Evolutionary conservation across 176 grass and related monocot species (phyloP).

Genomic region (Miscanthus lutarioriparius): DNA sequence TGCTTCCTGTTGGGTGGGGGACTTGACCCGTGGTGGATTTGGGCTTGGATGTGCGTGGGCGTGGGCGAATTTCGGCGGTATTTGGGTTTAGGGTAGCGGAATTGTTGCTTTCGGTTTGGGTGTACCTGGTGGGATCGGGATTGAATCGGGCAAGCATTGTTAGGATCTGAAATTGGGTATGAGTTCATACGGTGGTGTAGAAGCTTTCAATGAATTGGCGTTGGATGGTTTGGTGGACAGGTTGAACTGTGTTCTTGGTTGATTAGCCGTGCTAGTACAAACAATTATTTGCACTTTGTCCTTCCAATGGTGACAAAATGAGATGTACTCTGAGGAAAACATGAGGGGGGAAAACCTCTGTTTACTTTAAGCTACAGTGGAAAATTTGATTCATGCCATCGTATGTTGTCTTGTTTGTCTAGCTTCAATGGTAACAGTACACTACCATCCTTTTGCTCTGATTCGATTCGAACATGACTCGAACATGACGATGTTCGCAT

Average conservation of each 20-base stretch:
- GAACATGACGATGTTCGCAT: neutral
- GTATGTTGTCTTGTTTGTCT: constrained; percentile 29
- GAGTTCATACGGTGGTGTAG: constrained; percentile 11
- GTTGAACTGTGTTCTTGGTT: constrained; percentile 24
- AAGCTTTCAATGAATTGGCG: constrained; percentile 15
- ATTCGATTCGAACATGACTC: neutral
- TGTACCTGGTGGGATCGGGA: constrained; percentile 19
- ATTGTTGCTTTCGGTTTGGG: constrained; percentile 18
- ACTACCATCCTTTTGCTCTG: neutral
- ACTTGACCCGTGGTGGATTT: constrained; percentile 26
- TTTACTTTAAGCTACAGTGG: constrained; percentile 25
- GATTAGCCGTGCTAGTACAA: constrained; percentile 21
- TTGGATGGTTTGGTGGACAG: constrained; percentile 6
- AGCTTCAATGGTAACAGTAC: constrained; percentile 4
- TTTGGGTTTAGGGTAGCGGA: constrained; percentile 50
- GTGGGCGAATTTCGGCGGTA: constrained; percentile 15
- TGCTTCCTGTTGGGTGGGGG: neutral
- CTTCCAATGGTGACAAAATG: constrained; percentile 29
- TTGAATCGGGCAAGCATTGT: constrained; percentile 37
- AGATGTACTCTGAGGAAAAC: neutral
- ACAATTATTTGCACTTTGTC: constrained; percentile 4
- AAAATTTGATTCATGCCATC: constrained; percentile 14
- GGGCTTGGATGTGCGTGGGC: constrained; percentile 5
- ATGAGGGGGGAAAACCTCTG: neutral
- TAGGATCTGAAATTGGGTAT: constrained; percentile 52